Evolutionary conservation across 1,284 basidiomycete genomes (phyloP), one percentile per base, ranked within the genome.

Genomic region (Inonotus obliquus): DNA sequence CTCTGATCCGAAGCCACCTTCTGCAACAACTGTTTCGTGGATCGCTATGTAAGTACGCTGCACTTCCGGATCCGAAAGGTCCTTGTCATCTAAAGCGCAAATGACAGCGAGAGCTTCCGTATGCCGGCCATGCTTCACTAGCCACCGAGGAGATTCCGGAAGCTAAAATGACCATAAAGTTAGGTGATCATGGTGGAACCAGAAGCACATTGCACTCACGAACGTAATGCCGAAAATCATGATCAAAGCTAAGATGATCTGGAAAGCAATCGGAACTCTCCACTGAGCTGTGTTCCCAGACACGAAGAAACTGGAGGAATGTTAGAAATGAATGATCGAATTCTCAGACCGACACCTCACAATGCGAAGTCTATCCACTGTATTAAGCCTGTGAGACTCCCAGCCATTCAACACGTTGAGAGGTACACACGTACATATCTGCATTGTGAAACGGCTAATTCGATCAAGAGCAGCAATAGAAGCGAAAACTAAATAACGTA

Each of bases 141-240:
- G 80, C 86, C 84, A 91, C 72, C 88, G 78, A 10, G 87, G 88
- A 10, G 86, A 88, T 70, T 90, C 88, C 37, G 86, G 87, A 35
- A 89, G 77, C 57, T 59, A 35, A 21, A 48, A 11, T 44, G n/a
- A n/a, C 41, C 1, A 7, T 44, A 6, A 29, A 11, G 0, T 57
- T 57, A 10, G n/a, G 19, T 10, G 14, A 57, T n/a, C 23, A 9
- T 10, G 19, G 39, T 41, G 23, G 6, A 47, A 47, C 5, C 23
- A 17, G 25, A 6, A 29, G 4, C 21, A 29, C 17, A 29, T 11
- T 21, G 27, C 2, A 52, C 57, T 52, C 25, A 59, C 57, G 67
- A 85, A 80, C 29, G 72, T 71, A 27, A 89, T 83, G 13, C 78
- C 78, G 60, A 77, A 65, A 54, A 87, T 76, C 77, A 89, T 84